Evolutionary conservation across 257 asterid species (phyloP), one percentile per base, ranked within the genome.

Genomic region (Ilex asprella): DNA sequence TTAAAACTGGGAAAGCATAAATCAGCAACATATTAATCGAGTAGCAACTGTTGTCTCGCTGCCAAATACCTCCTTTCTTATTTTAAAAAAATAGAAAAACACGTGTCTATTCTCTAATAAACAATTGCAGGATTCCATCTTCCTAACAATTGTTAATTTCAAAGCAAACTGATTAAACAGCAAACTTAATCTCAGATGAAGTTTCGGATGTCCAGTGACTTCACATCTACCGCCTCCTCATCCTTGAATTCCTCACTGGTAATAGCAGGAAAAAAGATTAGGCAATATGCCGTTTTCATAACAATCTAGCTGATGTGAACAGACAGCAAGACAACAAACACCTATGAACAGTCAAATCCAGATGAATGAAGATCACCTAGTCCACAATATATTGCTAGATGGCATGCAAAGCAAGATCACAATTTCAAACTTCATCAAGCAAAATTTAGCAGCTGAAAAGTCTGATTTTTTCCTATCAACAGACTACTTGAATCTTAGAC

Each of bases 231-330:
- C 86, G 87, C 62, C 47, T 80, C 91, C 73, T 90, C 96, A 68
- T 85, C 96, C 78, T 90, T 83, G 80, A 83, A 83, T 71, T 87
- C 91, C 74, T 91, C 98, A 84, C 96, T 88, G 92, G 60, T 61
- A 68, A 43, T 59, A 43, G 50, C 30, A 16, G 56, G 41, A 53
- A 44, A 44, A 15, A 61, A 39, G 30, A 10, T 59, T 50, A 51
- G 51, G 21, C 13, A 31, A 30, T 8, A 67, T 5, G 29, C 13
- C 3, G 27, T 7, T 29, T 61, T 60, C 50, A 47, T 31, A 52
- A 30, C 35, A 39, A 4, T 30, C 14, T 8, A 6, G 16, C 35
- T 14, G 30, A 31, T 39, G 14, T 30, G 39, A 11, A 6, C 30
- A 16, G 29, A 31, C 30, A 46, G 29, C 16, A 8, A 21, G 32